These are phyloP conservation scores for Ophiobolus disseminans DNA, from an alignment of 2,329 filamentous ascomycete genomes.

Conservation along the genomic window DNA sequence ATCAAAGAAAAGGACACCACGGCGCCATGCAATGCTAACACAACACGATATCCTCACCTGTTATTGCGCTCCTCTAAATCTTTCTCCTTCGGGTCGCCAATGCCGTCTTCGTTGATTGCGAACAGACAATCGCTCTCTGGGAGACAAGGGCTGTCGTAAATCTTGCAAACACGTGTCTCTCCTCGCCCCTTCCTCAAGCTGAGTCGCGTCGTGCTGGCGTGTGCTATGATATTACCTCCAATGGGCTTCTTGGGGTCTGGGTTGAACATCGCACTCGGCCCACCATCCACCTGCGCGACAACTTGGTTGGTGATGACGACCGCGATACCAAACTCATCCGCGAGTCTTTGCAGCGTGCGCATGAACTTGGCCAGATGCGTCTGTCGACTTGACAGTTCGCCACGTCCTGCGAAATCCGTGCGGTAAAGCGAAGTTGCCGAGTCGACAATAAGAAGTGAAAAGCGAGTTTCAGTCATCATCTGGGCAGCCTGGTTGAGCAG, in stretches of 20 bases:
- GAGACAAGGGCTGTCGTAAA: conserved; percentile 96
- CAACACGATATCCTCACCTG: conserved; percentile 14
- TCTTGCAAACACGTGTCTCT: conserved; percentile 97
- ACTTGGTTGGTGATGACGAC: conserved; percentile 99
- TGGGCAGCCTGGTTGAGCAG: conserved; percentile 91
- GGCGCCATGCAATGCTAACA: conserved; percentile 24
- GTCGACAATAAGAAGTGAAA: conserved; percentile 94
- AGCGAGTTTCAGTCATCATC: conserved; percentile 99
- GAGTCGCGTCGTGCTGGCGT: conserved; percentile 92
- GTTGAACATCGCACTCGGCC: conserved; percentile 97
- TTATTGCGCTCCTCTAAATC: conserved; percentile 76
- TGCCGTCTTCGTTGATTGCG: conserved; percentile 96
- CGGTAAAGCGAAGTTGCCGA: conserved; percentile 94
- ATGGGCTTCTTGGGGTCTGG: conserved; percentile 99
- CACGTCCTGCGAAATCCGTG: conserved; percentile 95
- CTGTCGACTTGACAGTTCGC: conserved; percentile 92
- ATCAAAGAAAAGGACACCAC: background rate
- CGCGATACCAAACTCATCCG: conserved; percentile 88
- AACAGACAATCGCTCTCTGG: conserved; percentile 97
- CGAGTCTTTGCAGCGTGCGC: conserved; percentile 79
- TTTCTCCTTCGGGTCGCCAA: conserved; percentile 94
- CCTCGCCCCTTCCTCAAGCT: conserved; percentile 94
- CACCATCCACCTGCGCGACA: conserved; percentile 96
- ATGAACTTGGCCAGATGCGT: conserved; percentile 89
- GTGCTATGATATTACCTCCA: conserved; percentile 97